A percentile compares a stretch with the other conserved stretches of the same genome.
Evolutionary conservation across 129 eudicot genomes (phyloP).

Genomic region (Erigeron canadensis): DNA sequence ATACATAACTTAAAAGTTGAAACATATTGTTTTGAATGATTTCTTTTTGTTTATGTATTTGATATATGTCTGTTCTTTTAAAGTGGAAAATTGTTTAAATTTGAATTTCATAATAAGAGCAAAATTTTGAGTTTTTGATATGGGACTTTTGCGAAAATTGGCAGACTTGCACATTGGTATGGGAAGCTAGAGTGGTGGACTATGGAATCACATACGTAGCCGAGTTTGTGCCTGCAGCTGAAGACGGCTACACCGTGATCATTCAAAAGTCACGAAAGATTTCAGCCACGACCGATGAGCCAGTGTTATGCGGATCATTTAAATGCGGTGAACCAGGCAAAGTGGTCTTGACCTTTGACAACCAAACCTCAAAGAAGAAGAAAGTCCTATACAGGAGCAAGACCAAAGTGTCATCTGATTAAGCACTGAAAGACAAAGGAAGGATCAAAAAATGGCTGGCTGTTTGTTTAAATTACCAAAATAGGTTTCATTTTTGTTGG

Average conservation of each 20-base stretch:
- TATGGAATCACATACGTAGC: conserved; percentile 77
- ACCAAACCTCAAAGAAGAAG: conserved; percentile 84
- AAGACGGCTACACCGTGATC: conserved; percentile 67
- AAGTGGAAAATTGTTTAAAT: neutral
- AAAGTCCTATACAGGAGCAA: conserved; percentile 89
- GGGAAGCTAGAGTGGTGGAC: conserved; percentile 80
- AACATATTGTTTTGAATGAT: neutral
- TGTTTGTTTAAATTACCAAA: conserved; percentile 25
- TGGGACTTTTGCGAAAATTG: conserved; percentile 19
- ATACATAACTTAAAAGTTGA: too few species aligned
- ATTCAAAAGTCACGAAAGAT: conserved; percentile 69
- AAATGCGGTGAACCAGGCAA: conserved; percentile 78
- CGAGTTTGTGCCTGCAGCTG: conserved; percentile 68
- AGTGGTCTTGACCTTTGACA: conserved; percentile 74
- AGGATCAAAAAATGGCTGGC: neutral
- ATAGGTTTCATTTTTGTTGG: conserved; percentile 36
- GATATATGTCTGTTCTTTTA: neutral
- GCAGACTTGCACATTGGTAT: conserved; percentile 60
- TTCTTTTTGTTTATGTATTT: neutral
- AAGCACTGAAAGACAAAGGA: conserved; percentile 2
- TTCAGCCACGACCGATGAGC: conserved; percentile 48
- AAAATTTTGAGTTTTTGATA: neutral
- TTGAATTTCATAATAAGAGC: neutral
- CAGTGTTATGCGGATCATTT: conserved; percentile 55
- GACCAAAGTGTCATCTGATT: conserved; percentile 50